Evolutionary conservation across 2,329 filamentous ascomycete species (phyloP), one percentile per base, ranked within the genome.

Genomic region (Clarireedia sp.): DNA sequence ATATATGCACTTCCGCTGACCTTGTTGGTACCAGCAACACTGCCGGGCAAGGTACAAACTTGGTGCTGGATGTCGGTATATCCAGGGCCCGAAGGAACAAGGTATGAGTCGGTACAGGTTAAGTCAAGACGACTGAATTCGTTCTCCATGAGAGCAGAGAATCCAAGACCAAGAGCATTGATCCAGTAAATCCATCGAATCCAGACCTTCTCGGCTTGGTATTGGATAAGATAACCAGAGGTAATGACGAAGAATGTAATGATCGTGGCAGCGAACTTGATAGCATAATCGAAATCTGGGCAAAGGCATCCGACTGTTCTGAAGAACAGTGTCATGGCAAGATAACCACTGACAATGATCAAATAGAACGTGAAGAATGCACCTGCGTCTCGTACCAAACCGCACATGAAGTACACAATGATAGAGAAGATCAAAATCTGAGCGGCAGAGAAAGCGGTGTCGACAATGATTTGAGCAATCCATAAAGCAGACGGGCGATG

Each of bases 221-320:
- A 90, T 67, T 90, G 89, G 57, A 95, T 92, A 43, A 95, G 73
- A 70, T 94, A 95, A 3, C 90, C 90, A 0, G 84, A 86, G 0
- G 89, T 94, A 19, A 90, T 75, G 24, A 94, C 82, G 63, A 91
- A 89, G n/a, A 91, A 72, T 0, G 87, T 91, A 60, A 95, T 90
- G 51, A 90, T 79, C 1, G 89, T 77, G 5, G 89, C 84, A 6
- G 88, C 88, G 54, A 89, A 86, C 69, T 91, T 91, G 70, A 91
- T 88, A 3, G 90, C 90, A 44, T 87, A 87, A 67, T 95, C 88
- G 56, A 95, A 95, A 64, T 90, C 87, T 0, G 87, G 86, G 57
- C 86, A 90, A 12, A 88, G 57, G 57, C 84, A 89, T 6, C 85
- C 88, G 2, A 91, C 76, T 2, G 86, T 87, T 57, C 88, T 75